Evolutionary conservation across 805 yeast genomes (phyloP), one percentile per base, ranked within the genome.

Genomic region (Tetrapisispora nanseiensis): DNA sequence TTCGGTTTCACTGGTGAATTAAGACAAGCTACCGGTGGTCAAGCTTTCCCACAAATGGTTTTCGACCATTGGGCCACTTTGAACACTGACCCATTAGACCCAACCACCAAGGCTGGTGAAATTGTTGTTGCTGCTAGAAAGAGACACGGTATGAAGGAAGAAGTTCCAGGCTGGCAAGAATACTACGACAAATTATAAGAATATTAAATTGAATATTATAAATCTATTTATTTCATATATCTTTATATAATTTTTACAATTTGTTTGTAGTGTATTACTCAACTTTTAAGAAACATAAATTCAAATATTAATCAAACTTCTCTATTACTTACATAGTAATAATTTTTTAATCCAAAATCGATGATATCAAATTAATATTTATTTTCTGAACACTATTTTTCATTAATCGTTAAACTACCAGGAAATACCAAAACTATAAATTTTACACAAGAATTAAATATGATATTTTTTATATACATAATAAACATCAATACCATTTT

Each of bases 31-130:
- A 90, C 97, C 66, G 96, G 95, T 84, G 97, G 97, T 73, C 97
- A 90, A 81, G 97, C 97, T 71, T 90, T 90, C 97, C 97, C 97
- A 76, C 97, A 90, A 78, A 79, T 90, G 94, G 92, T 90, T 72
- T 90, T 90, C 74, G 97, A 90, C 74, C 97, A 90, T 74, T 90
- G 97, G 97, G 75, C 85, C 56, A 71, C 85, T 62, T 75, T 90
- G 78, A 65, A 68, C 59, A 95, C 96, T 72, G 90, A 86, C 73
- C 94, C 94, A 68, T 73, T 82, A 58, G 97, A 90, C 74, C 80
- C 87, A 67, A 57, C 80, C 62, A 57, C 78, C 59, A 76, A 76
- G 73, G 76, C 82, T 59, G 82, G 82, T 69, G 65, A 61, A 55
- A 76, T 78, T 58, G 82, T 77, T 47, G 44, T 52, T 43, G 80